Evolutionary conservation across 495 filamentous ascomycete species (phyloP), one percentile per base, ranked within the genome.

Genomic region (Penicillium soppii): DNA sequence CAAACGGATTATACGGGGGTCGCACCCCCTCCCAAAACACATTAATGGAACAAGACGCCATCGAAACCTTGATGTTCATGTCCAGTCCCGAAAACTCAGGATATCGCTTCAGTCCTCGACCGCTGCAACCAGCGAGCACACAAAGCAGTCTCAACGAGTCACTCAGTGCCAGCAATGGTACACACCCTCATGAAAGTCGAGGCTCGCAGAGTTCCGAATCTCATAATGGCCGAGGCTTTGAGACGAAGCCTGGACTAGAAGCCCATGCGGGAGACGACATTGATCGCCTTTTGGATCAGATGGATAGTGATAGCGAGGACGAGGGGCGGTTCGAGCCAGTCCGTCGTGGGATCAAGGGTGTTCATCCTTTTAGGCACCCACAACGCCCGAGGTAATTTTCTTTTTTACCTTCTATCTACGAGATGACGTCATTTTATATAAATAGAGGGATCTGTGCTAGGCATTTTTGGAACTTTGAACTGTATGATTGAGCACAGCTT

Each of bases 11-110:
- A 16, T 57, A 67, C 9, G 58, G 56, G 47, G 65, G 76, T 16
- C 76, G 80, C 21, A 81, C 82, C 10, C 82, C 84, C 10, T 82
- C 80, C 32, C 76, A 84, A 33, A 89, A 88, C 47, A 83, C 85
- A 15, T 75, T 81, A 17, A 85, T 87, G 59, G 90, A 95, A 59
- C 82, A 91, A 58, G 90, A 94, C 56, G 90, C 90, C n/a, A 84
- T 95, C 19, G 90, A 95, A 59, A 88, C 87, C 0, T 70, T 95
- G 20, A 73, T 95, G 17, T 92, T 90, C 69, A 91, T 95, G 88
- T 89, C 87, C 50, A 92, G 88, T 55, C 90, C 90, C 0, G 86
- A 83, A 10, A 88, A 91, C 61, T 87, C 88, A 3, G 79, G 79
- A 4, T 72, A 75, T 40, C 69, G 69, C 27, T 61, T 73, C 5